Conservation (phyloP, 805 yeast genomes). For the Candida vartiovaarae region DNA sequence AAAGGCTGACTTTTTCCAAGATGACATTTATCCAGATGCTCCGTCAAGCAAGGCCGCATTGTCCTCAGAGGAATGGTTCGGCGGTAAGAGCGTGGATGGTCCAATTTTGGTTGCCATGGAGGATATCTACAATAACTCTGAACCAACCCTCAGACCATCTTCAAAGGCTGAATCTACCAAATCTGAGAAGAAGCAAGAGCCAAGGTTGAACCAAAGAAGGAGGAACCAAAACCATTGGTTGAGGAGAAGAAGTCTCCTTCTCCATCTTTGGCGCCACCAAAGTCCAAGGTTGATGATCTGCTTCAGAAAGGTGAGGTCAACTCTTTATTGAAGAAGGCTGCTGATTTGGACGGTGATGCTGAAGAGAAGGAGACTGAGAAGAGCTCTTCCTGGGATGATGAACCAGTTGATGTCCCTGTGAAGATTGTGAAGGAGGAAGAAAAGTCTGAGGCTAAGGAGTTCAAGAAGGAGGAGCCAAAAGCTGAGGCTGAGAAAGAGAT, state of each 20-base stretch:
- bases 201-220: constrained; percentile 13
- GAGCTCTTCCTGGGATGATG: constrained; percentile 30
- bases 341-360: constrained; percentile 32
- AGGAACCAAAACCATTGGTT: constrained; percentile 15
- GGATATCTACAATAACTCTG: constrained; percentile 70
- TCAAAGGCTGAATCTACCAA: constrained; percentile 26
- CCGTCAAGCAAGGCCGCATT: constrained; percentile 77
- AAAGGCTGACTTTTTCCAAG: constrained; percentile 87
- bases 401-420: constrained; percentile 3
- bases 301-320: constrained; percentile 41
- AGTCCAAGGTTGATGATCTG: constrained; percentile 41
- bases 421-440: constrained; percentile 7
- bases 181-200: constrained; percentile 12
- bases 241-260: constrained; percentile 11
- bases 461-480: constrained; percentile 10
- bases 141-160: constrained; percentile 36
- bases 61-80: constrained; percentile 69
- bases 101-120: constrained; percentile 76
- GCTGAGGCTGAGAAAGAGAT: constrained; percentile 7
- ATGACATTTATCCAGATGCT: constrained; percentile 87
- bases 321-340: constrained; percentile 41
- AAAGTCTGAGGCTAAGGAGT: constrained; percentile 7
- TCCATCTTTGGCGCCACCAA: constrained; percentile 27
- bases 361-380: constrained; percentile 12
- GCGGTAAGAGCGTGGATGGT: constrained; percentile 74